Evolutionary conservation across 2,329 filamentous ascomycete species (phyloP).

Genomic region (Penicillium janthinellum): DNA sequence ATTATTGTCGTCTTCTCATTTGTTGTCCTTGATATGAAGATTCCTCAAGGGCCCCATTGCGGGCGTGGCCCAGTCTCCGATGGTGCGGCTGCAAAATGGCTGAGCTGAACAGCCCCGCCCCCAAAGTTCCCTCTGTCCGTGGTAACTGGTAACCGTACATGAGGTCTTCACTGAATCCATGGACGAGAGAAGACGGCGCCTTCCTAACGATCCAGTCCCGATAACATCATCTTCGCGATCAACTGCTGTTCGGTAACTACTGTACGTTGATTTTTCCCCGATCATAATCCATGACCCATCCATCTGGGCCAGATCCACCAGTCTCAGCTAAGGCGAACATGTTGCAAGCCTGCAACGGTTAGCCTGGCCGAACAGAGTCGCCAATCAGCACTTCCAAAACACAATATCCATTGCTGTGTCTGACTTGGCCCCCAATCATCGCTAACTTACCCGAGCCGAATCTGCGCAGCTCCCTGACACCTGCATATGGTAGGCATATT

Average conservation of each 20-base stretch:
- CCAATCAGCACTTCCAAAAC: slow-evolving; percentile 15
- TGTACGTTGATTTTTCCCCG: neutral
- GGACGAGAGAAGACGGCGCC: neutral
- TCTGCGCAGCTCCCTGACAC: neutral
- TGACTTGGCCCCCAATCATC: neutral
- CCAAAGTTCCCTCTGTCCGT: neutral
- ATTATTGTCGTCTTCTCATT: neutral
- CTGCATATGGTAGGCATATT: neutral
- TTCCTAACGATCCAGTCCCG: neutral
- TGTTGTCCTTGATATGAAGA: neutral
- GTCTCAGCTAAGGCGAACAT: slow-evolving; percentile 8
- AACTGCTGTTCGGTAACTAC: slow-evolving; percentile 3
- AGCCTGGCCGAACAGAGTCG: slow-evolving; percentile 15
- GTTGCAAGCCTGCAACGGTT: slow-evolving; percentile 5
- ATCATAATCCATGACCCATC: neutral
- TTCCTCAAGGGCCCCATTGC: neutral
- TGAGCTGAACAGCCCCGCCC: slow-evolving; percentile 7
- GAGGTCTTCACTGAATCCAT: neutral
- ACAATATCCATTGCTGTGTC: neutral
- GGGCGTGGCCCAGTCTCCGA: neutral
- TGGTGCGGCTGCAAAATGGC: neutral
- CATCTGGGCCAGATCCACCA: neutral
- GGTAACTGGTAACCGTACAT: neutral
- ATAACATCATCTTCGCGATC: neutral
- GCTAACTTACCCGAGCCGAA: neutral